Percentiles rank a stretch among this genome's conserved stretches.
phyloP scores from a whole-genome alignment of 2,329 filamentous ascomycete genomes.

The Fusarium domesticum region DNA sequence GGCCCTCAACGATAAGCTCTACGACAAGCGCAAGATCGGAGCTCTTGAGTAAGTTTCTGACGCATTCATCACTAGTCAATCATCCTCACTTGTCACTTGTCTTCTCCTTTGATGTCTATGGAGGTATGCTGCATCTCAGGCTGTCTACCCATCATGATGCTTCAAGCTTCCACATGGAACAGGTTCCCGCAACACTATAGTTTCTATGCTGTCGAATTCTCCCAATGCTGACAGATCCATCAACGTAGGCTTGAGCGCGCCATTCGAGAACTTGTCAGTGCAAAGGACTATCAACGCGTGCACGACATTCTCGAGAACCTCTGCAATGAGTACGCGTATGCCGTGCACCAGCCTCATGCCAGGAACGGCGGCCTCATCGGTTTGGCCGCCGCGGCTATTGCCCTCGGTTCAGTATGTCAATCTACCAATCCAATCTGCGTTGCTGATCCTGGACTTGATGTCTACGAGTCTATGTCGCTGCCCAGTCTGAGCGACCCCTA shows the following conservation, averaged over 20 bases:
- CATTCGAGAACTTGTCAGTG: conserved; percentile 77
- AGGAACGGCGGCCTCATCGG: conserved; percentile 95
- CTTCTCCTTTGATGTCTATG: not conserved
- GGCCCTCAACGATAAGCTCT: conserved; percentile 94
- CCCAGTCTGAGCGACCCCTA: not conserved
- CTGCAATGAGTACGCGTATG: conserved; percentile 96
- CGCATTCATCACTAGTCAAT: not conserved
- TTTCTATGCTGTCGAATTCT: not conserved
- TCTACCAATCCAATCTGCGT: not conserved
- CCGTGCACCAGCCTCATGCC: conserved; percentile 93
- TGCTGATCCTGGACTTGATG: not conserved
- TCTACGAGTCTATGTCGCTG: not conserved
- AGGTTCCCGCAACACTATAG: conserved; percentile 1
- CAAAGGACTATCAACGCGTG: conserved; percentile 76
- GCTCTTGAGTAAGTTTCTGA: conserved; percentile 76
- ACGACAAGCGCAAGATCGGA: conserved; percentile 95
- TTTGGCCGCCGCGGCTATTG: conserved; percentile 91
- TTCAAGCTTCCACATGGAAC: not conserved
- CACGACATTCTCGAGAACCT: conserved; percentile 90
- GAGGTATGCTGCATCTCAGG: too few relatives aligned
- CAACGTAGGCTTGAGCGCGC: conserved; percentile 74
- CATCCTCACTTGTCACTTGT: not conserved
- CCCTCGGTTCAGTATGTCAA: conserved; percentile 76
- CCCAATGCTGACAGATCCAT: conserved; percentile 9
- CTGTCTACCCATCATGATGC: not conserved